Percentiles rank a stretch among this genome's conserved stretches.
Evolutionary conservation across 1,284 basidiomycete species (phyloP).

Genomic region (Malassezia vespertilionis): DNA sequence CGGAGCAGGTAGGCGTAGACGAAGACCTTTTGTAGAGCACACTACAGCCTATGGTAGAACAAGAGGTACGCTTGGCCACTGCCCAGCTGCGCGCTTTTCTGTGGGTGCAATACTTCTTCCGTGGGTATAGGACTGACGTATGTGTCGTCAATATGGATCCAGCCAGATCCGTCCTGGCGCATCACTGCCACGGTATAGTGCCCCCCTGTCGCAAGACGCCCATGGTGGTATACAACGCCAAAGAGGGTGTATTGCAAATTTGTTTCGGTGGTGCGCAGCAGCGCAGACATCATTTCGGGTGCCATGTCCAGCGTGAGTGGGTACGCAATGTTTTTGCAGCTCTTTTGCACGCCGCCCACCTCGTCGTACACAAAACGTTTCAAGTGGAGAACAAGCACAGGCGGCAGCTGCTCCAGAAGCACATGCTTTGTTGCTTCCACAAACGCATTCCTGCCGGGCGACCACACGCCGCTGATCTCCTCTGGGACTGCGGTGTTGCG

Average conservation of each 20-base stretch:
- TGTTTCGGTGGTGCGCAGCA: conserved; percentile 40
- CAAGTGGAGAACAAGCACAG: conserved; percentile 76
- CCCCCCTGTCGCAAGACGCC: conserved; percentile 74
- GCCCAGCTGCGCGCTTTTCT: conserved; percentile 26
- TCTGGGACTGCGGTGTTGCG: conserved; percentile 69
- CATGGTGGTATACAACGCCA: conserved; percentile 89
- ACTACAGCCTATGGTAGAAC: conserved; percentile 8
- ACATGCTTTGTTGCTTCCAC: conserved; percentile 79
- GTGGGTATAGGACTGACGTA: conserved; percentile 55
- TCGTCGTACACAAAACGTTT: conserved; percentile 87
- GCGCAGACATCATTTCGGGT: conserved; percentile 27
- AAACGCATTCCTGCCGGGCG: conserved; percentile 43
- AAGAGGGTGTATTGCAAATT: conserved; percentile 68
- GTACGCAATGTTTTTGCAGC: conserved; percentile 70
- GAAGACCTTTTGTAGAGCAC: conserved; percentile 39
- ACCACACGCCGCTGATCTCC: conserved; percentile 61
- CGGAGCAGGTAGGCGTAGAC: conserved; percentile 39
- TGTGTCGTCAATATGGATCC: conserved; percentile 91
- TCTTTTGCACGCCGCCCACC: conserved; percentile 71
- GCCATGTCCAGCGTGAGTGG: conserved; percentile 65
- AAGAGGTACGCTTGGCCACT: conserved; percentile 23
- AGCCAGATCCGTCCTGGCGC: conserved; percentile 61
- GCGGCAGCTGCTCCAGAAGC: conserved; percentile 72
- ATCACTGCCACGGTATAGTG: conserved; percentile 91
- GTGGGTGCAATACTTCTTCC: conserved; percentile 65